Evolutionary conservation across 306 rosid genomes (phyloP), one percentile per base, ranked within the genome.

Genomic region (Senna siamea): DNA sequence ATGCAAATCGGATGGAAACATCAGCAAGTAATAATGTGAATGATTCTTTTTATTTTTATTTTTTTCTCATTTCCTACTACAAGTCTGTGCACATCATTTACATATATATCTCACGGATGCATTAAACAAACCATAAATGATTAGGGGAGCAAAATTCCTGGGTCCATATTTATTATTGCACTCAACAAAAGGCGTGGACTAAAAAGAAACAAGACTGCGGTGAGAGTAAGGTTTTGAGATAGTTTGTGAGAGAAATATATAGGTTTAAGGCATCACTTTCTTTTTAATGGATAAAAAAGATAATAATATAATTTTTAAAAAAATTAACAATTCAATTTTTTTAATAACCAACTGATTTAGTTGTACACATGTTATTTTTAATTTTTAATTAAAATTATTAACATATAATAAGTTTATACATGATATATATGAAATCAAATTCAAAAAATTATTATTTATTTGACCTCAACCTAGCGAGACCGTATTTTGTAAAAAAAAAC

Each of bases 1-100:
- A 85, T 76, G 72, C 78, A 72, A 80, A 81, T 77, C 76, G 69
- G 61, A 70, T 77, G 85, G 48, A 80, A 85, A 84, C 44, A 67
- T 65, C 53, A 69, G 80, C 62, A 9, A 75, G 63, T 35, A 86
- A 87, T 84, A 80, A 82, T 75, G 78, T 41, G 55, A 56, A 23
- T 12, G 30, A 34, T 2, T 32, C 44, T 38, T 46, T 69, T 69
- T 75, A 69, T 52, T 72, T 75, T 66, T 41, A 15, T 63, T 47
- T 34, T 7, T n/a, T 9, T 35, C 61, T 43, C 32, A 22, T 47
- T 51, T n/a, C 26, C 44, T 14, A 6, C 13, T 6, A 14, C 7
- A 9, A 35, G 28, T 17, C 37, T 15, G 23, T n/a, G 11, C 66
- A 7, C 44, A 8, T 59, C 20, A 59, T 15, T 32, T 58, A 30